Base-by-base conservation (phyloP, 306 rosid genomes). In the Myrica gale region DNA sequence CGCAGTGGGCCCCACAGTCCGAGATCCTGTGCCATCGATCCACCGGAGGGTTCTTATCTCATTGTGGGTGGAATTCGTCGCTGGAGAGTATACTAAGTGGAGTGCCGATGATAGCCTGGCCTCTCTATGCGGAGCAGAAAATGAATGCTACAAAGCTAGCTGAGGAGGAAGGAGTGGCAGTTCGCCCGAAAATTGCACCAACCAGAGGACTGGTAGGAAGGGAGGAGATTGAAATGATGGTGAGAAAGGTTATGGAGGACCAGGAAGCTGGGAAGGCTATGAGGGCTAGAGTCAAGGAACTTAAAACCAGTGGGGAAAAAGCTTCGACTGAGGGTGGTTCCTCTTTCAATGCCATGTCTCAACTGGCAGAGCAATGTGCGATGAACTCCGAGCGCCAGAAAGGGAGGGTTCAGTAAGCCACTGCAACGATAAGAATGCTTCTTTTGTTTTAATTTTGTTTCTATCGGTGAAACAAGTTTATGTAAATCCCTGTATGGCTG, bases 341-440 rank as follows among this genome's bases (percentile, higher is more conserved):
- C 2, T 79, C 82, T 0, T 72, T 43, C 23, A 45, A 45, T 23
- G 68, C 78, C 5, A 6, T 79, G 69, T 42, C 74, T 26, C 43
- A 10, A 6, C 17, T 73, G 43, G 60, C 74, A 3, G 0, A 19
- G 5, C 19, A 70, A 20, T 69, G 81, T 26, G 50, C 1, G 23
- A 10, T 42, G 21, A 41, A 72, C 46, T 51, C 17, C 13, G 23
- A 71, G 32, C 37, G 62, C 6, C 62, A 7, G 37, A 56, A 56
- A 56, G 37, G 8, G 32, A 7, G 20, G 62, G 9, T 11, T 10
- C 1, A 6, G 19, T 55, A 21, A 21, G 10, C 61, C 32, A 26
- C 32, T 26, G 2, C 26, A 26, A 26, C 32, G 32, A 26, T 1
- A 26, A 26, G 32, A 26, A 26, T 1, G 0, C 0, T 26, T 1